Conservation (phyloP, 225 moss, liverwort and hornwort genomes). For the Marchantia polymorpha region DNA sequence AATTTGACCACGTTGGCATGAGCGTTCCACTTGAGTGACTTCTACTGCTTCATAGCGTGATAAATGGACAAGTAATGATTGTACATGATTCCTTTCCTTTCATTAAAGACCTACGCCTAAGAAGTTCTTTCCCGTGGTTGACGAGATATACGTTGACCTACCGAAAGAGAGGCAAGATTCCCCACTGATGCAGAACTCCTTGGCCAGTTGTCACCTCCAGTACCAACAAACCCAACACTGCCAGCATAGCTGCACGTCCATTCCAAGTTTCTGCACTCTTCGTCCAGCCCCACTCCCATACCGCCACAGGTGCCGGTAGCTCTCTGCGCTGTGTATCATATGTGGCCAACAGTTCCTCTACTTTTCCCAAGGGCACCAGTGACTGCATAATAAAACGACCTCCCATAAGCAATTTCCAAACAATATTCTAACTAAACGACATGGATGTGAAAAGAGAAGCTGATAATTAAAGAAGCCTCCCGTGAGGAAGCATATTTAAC, state of each 20-base stretch:
- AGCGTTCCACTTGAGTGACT: not conserved
- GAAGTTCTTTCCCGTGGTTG: not conserved
- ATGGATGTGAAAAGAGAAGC: not conserved
- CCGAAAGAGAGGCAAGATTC: constrained; percentile 63
- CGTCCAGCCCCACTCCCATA: constrained; percentile 99
- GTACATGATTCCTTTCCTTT: not conserved
- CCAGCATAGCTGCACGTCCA: constrained; percentile 91
- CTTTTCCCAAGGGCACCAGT: constrained; percentile 90
- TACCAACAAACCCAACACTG: constrained; percentile 75
- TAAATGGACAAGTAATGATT: not conserved
- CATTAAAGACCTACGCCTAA: not conserved
- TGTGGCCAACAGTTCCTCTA: constrained; percentile 85
- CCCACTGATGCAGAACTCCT: constrained; percentile 94
- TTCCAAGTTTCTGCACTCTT: constrained; percentile 99
- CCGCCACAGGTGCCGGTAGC: constrained; percentile 85
- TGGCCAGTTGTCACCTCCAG: constrained; percentile 94
- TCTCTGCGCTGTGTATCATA: constrained; percentile 92
- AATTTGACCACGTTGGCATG: constrained; percentile 8
- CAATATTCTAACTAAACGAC: too few relatives aligned
- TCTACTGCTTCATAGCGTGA: constrained; percentile 4
- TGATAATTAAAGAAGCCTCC: not conserved
- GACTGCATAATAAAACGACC: constrained; percentile 54
- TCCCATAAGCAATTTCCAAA: not conserved
- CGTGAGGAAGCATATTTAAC: not conserved
- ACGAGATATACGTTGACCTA: constrained; percentile 18